Percentiles rank a stretch among this genome's conserved stretches.
These are phyloP conservation scores for Teunomyces atbi DNA, from an alignment of 805 yeast genomes.

Conservation along the genomic window DNA sequence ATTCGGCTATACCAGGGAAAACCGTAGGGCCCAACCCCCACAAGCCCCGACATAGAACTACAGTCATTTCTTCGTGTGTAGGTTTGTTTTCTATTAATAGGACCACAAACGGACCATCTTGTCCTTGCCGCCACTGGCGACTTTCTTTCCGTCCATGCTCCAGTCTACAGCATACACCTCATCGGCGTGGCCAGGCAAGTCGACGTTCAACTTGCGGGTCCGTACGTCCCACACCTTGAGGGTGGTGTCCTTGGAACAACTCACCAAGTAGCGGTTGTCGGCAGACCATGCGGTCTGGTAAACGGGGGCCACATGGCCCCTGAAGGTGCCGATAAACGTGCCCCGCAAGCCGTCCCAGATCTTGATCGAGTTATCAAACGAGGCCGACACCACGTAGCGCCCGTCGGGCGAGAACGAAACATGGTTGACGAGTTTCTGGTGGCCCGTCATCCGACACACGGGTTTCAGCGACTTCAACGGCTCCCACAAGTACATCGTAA, in stretches of 20 bases:
- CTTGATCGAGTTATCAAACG: slow-evolving; percentile 93
- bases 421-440: slow-evolving; percentile 93
- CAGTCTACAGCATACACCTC: slow-evolving; percentile 97
- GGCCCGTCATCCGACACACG: slow-evolving; percentile 92
- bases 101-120: slow-evolving; percentile 93
- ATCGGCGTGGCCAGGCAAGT: slow-evolving; percentile 93
- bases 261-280: slow-evolving; percentile 84
- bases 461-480: slow-evolving; percentile 82
- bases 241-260: slow-evolving; percentile 95
- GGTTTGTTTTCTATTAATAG: slow-evolving; percentile 40
- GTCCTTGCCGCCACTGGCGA: slow-evolving; percentile 98
- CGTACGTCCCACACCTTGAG: slow-evolving; percentile 94
- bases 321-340: slow-evolving; percentile 79
- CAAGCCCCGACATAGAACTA: neutral
- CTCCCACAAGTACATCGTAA: slow-evolving; percentile 97
- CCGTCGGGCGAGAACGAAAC: slow-evolving; percentile 97
- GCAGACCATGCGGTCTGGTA: slow-evolving; percentile 98
- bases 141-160: slow-evolving; percentile 92
- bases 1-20: too few species aligned
- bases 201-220: slow-evolving; percentile 78
- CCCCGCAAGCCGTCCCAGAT: slow-evolving; percentile 96
- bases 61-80: neutral
- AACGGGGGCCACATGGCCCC: slow-evolving; percentile 98
- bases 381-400: slow-evolving; percentile 81
- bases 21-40: too few species aligned